A percentile compares a stretch with the other conserved stretches of the same genome.
Conservation (phyloP, 768 basidiomycete genomes). For the Hydnomerulius pinastri region DNA sequence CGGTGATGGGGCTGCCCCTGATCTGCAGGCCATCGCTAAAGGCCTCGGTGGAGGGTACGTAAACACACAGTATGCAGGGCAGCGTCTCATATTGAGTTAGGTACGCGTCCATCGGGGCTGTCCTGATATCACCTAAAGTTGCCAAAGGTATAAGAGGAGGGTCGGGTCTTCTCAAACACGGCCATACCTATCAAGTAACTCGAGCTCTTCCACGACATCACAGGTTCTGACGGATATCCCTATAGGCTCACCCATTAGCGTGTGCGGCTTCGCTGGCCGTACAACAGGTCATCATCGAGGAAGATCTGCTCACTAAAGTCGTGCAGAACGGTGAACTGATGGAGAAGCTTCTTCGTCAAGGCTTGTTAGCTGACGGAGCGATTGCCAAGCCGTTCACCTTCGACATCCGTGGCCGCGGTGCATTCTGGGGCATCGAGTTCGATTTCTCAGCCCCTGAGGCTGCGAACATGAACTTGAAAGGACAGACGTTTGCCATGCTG, state of each 20-base stretch:
- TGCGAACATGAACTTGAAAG: slow-evolving; percentile 49
- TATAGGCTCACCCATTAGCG: slow-evolving; percentile 69
- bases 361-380: slow-evolving; percentile 57
- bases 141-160: slow-evolving; percentile 66
- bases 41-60: slow-evolving; percentile 85
- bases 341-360: slow-evolving; percentile 52
- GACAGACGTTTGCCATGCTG: slow-evolving; percentile 60
- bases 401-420: slow-evolving; percentile 82
- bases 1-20: slow-evolving; percentile 76
- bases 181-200: slow-evolving; percentile 79
- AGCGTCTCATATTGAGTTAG: slow-evolving; percentile 35
- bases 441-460: slow-evolving; percentile 56
- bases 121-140: slow-evolving; percentile 73
- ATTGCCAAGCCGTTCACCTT: slow-evolving; percentile 65
- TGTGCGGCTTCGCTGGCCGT: slow-evolving; percentile 84
- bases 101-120: slow-evolving; percentile 80
- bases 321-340: slow-evolving; percentile 62
- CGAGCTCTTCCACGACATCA: not conserved
- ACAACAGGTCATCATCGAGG: slow-evolving; percentile 66
- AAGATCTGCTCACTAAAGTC: slow-evolving; percentile 70
- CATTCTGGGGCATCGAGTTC: slow-evolving; percentile 85
- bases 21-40: slow-evolving; percentile 88
- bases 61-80: not conserved
- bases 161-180: slow-evolving; percentile 80
- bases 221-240: slow-evolving; percentile 7